Conservation (phyloP, 768 basidiomycete genomes). For the Lanmaoa rubissima region DNA sequence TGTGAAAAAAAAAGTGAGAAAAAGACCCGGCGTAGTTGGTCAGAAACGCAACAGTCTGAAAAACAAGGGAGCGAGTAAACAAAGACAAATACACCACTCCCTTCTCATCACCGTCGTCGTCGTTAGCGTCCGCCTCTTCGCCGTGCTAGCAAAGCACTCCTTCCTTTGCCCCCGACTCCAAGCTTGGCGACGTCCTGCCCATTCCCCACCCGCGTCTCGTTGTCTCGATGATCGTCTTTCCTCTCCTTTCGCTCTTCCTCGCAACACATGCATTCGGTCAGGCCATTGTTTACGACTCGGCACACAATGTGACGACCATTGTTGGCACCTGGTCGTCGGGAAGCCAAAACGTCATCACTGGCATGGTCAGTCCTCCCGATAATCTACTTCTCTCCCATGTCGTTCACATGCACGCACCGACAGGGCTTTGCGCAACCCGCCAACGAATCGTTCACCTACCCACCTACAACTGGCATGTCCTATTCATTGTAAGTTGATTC, state of each 20-base stretch:
- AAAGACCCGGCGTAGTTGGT: not conserved
- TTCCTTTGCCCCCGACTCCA: not conserved
- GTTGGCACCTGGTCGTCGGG: conserved; percentile 88
- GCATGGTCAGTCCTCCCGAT: conserved; percentile 57
- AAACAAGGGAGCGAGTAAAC: conserved; percentile 19
- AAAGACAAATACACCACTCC: conserved; percentile 22
- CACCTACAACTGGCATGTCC: conserved; percentile 80
- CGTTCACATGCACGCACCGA: not conserved
- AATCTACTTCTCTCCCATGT: not conserved
- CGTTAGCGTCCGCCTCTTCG: conserved; percentile 14
- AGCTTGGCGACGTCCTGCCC: not conserved
- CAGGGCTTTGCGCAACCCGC: conserved; percentile 86
- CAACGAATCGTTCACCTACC: conserved; percentile 81
- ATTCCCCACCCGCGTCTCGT: not conserved
- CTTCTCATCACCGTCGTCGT: conserved; percentile 34
- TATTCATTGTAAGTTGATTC: conserved; percentile 74
- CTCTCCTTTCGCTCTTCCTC: conserved; percentile 26
- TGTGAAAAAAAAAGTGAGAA: not conserved
- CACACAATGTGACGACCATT: conserved; percentile 68
- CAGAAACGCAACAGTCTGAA: conserved; percentile 5
- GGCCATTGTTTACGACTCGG: conserved; percentile 39
- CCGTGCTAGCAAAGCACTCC: conserved; percentile 10
- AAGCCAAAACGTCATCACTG: conserved; percentile 72
- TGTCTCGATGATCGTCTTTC: conserved; percentile 15
- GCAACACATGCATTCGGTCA: conserved; percentile 34